Evolutionary conservation across 345 rosid genomes (phyloP), one percentile per base, ranked within the genome.

Genomic region (Turnera subulata): DNA sequence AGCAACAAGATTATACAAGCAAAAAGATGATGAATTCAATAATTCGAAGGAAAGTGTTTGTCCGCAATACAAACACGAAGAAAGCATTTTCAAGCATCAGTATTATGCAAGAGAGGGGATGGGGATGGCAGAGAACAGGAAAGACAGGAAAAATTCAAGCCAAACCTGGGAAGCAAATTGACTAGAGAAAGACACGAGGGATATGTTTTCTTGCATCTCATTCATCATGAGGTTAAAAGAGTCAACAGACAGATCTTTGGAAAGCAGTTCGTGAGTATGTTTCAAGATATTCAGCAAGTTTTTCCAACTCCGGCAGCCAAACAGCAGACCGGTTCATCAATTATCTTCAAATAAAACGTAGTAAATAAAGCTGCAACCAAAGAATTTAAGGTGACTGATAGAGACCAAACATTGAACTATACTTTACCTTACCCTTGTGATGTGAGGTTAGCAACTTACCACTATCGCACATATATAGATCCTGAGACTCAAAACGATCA

Each of bases 81-180:
- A 49, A 50, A 60, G 39, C 18, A 18, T 12, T 29, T 18, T 33
- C 42, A 38, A 13, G 19, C 54, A 39, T 13, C 26, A 49, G 11
- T 14, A 49, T 16, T 39, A 47, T 19, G 22, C 32, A 33, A 18
- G 22, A 38, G 43, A 32, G 19, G n/a, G n/a, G n/a, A n/a, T n/a
- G n/a, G n/a, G n/a, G 13, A 1, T 17, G 17, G n/a, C 51, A 10
- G 32, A 14, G 12, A 10, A 11, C n/a, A 37, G 26, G 6, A 13
- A 9, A 39, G 16, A 19, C 4, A 22, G 18, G 55, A 25, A 47
- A 56, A 9, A 24, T 3, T 40, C 23, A 10, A 24, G n/a, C 46
- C 61, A 61, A 69, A 93, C 99, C 97, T 93, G 99, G 76, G 97
- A 82, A 64, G 94, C 97, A 64, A 93, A 90, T 63, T 95, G 82